Conservation (phyloP, 2,329 filamentous ascomycete species). For the Calonectria multiphialidica region DNA sequence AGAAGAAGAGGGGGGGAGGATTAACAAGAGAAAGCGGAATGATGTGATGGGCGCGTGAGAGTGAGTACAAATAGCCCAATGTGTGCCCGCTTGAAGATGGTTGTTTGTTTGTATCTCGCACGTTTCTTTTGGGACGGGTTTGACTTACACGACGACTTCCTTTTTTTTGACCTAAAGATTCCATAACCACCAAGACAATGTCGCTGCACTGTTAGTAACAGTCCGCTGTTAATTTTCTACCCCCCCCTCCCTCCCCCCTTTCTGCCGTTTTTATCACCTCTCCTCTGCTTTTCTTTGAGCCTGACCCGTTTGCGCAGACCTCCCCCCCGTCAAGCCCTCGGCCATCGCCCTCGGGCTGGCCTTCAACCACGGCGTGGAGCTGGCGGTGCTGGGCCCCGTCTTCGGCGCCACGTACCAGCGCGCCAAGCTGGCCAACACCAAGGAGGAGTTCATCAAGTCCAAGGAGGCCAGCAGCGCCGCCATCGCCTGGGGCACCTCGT, state of each 20-base stretch:
- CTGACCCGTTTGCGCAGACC: conserved; percentile 56
- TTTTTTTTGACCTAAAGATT: not conserved
- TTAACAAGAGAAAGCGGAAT: conserved; percentile 37
- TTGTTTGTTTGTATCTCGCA: conserved; percentile 2
- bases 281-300: no score
- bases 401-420: conserved; percentile 96
- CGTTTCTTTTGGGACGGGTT: conserved; percentile 9
- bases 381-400: conserved; percentile 87
- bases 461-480: conserved; percentile 92
- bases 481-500: conserved; percentile 89
- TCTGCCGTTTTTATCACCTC: no score
- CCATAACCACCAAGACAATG: conserved; percentile 55
- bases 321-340: conserved; percentile 91
- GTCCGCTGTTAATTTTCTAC: no score
- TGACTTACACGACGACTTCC: conserved; percentile 16
- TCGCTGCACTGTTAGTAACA: conserved; percentile 69
- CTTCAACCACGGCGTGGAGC: conserved; percentile 94
- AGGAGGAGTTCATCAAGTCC: conserved; percentile 95
- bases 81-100: conserved; percentile 7
- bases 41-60: conserved; percentile 4
- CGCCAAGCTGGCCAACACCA: conserved; percentile 90
- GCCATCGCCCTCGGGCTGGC: conserved; percentile 95
- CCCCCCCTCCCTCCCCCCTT: not conserved
- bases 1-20: conserved; percentile 31
- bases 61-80: conserved; percentile 42